phyloP scores from a whole-genome alignment of 2,329 filamentous ascomycete genomes.

The Geosmithia putterillii region DNA sequence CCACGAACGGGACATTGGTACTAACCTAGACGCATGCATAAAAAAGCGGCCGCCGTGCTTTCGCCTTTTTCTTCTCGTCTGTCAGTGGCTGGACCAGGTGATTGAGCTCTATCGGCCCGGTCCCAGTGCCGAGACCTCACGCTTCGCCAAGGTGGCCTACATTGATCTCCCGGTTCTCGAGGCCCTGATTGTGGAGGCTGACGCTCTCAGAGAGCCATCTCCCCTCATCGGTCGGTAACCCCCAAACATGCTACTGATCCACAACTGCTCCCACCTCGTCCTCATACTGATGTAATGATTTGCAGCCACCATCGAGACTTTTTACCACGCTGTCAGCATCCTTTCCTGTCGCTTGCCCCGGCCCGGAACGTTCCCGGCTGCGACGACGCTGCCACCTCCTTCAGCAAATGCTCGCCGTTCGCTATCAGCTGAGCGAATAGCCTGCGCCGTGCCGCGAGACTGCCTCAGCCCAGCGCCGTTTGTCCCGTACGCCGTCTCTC shows the following conservation, averaged over 20 bases:
- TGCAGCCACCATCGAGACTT: constrained; percentile 45
- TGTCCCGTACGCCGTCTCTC: constrained; percentile 47
- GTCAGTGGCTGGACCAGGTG: constrained; percentile 43
- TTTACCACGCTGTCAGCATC: constrained; percentile 53
- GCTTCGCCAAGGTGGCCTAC: constrained; percentile 28
- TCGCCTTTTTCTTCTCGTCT: constrained; percentile 40
- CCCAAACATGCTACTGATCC: background rate
- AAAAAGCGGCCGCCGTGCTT: constrained; percentile 40
- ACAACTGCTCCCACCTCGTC: background rate
- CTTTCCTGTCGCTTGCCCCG: constrained; percentile 44
- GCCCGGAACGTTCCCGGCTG: constrained; percentile 23
- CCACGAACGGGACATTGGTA: constrained; percentile 47
- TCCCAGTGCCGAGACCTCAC: constrained; percentile 24
- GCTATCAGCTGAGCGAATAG: constrained; percentile 44
- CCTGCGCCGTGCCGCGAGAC: constrained; percentile 38
- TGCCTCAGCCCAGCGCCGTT: constrained; percentile 42
- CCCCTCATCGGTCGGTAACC: constrained; percentile 34
- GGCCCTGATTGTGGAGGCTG: constrained; percentile 41
- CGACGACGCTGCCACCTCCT: constrained; percentile 29
- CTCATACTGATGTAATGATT: background rate
- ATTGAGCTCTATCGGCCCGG: constrained; percentile 48
- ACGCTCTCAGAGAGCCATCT: constrained; percentile 34
- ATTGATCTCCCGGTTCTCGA: constrained; percentile 45
- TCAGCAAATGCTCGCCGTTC: constrained; percentile 44
- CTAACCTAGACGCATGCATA: constrained; percentile 37